Evolutionary conservation across 2,329 filamentous ascomycete genomes (phyloP).

Genomic region (Diaporthe capsici): DNA sequence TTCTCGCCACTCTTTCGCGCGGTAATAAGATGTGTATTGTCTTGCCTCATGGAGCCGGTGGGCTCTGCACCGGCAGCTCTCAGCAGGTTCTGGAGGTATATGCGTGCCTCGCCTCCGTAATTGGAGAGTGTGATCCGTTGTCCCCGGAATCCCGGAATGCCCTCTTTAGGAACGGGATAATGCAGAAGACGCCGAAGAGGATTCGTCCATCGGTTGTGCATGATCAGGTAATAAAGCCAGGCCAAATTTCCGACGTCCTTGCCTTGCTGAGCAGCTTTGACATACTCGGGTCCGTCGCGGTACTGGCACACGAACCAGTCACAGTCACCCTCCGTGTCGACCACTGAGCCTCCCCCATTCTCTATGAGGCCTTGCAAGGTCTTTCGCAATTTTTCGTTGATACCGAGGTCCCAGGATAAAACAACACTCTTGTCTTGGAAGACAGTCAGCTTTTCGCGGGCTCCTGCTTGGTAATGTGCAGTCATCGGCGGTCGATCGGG

Average conservation of each 20-base stretch:
- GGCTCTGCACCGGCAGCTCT: conserved; percentile 87
- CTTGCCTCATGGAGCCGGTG: conserved; percentile 94
- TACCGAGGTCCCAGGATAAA: conserved; percentile 80
- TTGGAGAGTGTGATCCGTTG: conserved; percentile 92
- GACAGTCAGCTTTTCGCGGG: conserved; percentile 73
- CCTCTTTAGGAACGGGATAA: conserved; percentile 84
- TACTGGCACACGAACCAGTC: conserved; percentile 91
- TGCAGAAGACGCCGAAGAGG: conserved; percentile 87
- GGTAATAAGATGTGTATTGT: conserved; percentile 96
- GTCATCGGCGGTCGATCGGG: conserved; percentile 55
- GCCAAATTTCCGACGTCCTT: conserved; percentile 93
- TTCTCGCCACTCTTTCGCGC: conserved; percentile 93
- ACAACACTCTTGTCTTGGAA: conserved; percentile 85
- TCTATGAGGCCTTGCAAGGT: conserved; percentile 80
- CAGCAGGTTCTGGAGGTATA: conserved; percentile 94
- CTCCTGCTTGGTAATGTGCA: conserved; percentile 52
- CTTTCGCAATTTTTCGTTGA: conserved; percentile 75
- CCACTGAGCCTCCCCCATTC: conserved; percentile 79
- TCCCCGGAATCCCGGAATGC: conserved; percentile 83
- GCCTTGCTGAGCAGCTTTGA: conserved; percentile 79
- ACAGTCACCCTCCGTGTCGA: conserved; percentile 75
- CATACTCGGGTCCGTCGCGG: conserved; percentile 84
- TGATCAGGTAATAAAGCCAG: conserved; percentile 95
- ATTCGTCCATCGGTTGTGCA: conserved; percentile 89
- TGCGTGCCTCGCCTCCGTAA: conserved; percentile 93